phyloP scores from a whole-genome alignment of 768 basidiomycete species.

The Nidularia sp. region DNA sequence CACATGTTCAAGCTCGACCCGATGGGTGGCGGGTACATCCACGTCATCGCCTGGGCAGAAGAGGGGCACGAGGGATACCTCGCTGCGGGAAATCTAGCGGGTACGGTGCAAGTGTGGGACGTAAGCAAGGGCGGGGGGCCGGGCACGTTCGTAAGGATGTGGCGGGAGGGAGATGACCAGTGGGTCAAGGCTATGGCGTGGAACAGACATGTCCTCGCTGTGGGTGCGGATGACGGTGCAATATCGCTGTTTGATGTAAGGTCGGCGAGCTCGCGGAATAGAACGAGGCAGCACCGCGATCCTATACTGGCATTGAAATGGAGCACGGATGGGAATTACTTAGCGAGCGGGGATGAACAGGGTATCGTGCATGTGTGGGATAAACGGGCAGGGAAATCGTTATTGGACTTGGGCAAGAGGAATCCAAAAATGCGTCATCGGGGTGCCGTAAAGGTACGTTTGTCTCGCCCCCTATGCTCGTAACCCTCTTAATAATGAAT shows the following conservation, averaged over 20 bases:
- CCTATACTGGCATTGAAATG: conserved; percentile 71
- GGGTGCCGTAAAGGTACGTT: conserved; percentile 51
- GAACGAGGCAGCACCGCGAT: conserved; percentile 40
- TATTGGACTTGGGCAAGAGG: conserved; percentile 32
- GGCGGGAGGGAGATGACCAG: conserved; percentile 26
- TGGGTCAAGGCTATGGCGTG: conserved; percentile 41
- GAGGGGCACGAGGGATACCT: conserved; percentile 34
- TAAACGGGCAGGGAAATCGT: conserved; percentile 33
- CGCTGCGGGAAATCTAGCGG: conserved; percentile 48
- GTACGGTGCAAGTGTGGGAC: conserved; percentile 55
- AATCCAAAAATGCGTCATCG: conserved; percentile 70
- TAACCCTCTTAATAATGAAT: conserved; percentile 2
- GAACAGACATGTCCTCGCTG: conserved; percentile 55
- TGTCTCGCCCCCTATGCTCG: background rate
- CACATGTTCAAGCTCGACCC: conserved; percentile 37
- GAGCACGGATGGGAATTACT: conserved; percentile 66
- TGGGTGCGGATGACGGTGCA: conserved; percentile 60
- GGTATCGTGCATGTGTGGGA: conserved; percentile 90
- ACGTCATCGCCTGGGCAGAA: conserved; percentile 50
- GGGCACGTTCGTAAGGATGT: conserved; percentile 32
- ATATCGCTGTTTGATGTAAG: conserved; percentile 68
- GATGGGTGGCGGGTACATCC: conserved; percentile 26
- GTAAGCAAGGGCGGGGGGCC: conserved; percentile 24
- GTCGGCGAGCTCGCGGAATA: conserved; percentile 28
- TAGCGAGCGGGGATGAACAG: conserved; percentile 84